Evolutionary conservation across 352 stramenopile species (phyloP).

Genomic region (Elongisporangium undulatum): DNA sequence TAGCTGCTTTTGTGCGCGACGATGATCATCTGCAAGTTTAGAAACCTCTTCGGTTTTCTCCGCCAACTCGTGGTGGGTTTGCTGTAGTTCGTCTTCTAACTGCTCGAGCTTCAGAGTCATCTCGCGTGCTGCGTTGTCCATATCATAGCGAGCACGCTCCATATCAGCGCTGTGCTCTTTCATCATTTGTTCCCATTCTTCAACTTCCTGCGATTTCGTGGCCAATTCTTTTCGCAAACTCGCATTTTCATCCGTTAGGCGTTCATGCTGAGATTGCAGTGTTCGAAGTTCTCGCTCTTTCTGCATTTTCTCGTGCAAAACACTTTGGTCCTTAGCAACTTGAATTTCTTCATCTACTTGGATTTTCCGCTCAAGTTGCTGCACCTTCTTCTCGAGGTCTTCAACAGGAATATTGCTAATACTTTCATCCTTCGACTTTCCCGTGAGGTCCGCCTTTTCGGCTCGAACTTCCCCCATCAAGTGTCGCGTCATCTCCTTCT

Average conservation of each 20-base stretch:
- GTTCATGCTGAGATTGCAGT: conserved; percentile 24
- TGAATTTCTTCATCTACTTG: conserved; percentile 31
- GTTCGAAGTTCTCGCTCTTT: conserved; percentile 41
- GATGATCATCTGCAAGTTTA: not conserved
- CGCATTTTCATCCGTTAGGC: conserved; percentile 18
- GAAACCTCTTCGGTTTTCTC: conserved; percentile 10
- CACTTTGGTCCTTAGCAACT: conserved; percentile 34
- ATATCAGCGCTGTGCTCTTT: conserved; percentile 38
- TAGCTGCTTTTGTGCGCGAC: conserved; percentile 6
- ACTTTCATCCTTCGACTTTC: conserved; percentile 12
- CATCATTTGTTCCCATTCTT: conserved; percentile 29
- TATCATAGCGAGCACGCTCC: conserved; percentile 25
- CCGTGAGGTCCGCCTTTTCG: conserved; percentile 18
- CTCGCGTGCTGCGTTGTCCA: conserved; percentile 33
- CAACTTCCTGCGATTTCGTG: conserved; percentile 11
- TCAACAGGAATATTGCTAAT: conserved; percentile 13
- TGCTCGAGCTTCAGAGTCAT: conserved; percentile 44
- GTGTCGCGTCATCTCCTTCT: conserved; percentile 42
- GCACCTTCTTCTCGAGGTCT: conserved; percentile 28
- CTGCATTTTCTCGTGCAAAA: conserved; percentile 47
- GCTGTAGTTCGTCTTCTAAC: conserved; percentile 17
- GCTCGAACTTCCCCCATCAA: conserved; percentile 31
- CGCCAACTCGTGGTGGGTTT: conserved; percentile 7
- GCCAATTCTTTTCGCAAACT: conserved; percentile 15
- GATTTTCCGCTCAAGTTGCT: conserved; percentile 27